Percentiles rank a stretch among this genome's conserved stretches.
Conservation (phyloP, 352 stramenopile genomes). For the Globisporangium paddicum region DNA sequence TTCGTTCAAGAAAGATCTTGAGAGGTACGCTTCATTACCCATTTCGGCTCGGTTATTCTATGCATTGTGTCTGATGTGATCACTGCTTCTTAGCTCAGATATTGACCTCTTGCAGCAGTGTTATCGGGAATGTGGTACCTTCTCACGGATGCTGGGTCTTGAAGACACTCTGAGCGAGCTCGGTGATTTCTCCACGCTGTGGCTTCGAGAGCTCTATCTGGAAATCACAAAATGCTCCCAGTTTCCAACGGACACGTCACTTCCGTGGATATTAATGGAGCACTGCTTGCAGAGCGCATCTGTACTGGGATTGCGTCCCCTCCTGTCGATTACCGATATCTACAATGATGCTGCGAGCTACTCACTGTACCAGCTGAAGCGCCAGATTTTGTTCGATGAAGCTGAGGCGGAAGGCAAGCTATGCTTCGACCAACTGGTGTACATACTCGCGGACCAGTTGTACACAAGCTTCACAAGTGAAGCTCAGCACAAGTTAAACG, state of each 20-base stretch:
- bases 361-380: slow-evolving; percentile 46
- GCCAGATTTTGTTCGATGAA: slow-evolving; percentile 78
- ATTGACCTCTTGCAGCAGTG: slow-evolving; percentile 49
- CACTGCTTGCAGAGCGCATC: slow-evolving; percentile 32
- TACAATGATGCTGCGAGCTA: slow-evolving; percentile 80
- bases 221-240: slow-evolving; percentile 61
- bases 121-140: slow-evolving; percentile 39
- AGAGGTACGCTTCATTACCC: slow-evolving; percentile 33
- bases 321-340: slow-evolving; percentile 64
- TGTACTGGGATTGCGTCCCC: slow-evolving; percentile 19
- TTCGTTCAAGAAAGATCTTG: slow-evolving; percentile 76
- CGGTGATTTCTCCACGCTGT: slow-evolving; percentile 65
- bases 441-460: slow-evolving; percentile 51
- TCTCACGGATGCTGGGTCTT: slow-evolving; percentile 53
- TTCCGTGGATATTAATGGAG: slow-evolving; percentile 81
- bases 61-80: neutral
- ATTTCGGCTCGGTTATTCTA: neutral
- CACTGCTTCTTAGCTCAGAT: slow-evolving; percentile 38
- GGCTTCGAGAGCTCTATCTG: slow-evolving; percentile 81
- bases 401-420: slow-evolving; percentile 77
- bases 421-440: slow-evolving; percentile 77
- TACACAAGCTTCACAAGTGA: slow-evolving; percentile 61
- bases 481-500: neutral
- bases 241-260: slow-evolving; percentile 76
- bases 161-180: slow-evolving; percentile 40